Evolutionary conservation across 495 filamentous ascomycete genomes (phyloP).

Genomic region (Lentithecium fluviatile): DNA sequence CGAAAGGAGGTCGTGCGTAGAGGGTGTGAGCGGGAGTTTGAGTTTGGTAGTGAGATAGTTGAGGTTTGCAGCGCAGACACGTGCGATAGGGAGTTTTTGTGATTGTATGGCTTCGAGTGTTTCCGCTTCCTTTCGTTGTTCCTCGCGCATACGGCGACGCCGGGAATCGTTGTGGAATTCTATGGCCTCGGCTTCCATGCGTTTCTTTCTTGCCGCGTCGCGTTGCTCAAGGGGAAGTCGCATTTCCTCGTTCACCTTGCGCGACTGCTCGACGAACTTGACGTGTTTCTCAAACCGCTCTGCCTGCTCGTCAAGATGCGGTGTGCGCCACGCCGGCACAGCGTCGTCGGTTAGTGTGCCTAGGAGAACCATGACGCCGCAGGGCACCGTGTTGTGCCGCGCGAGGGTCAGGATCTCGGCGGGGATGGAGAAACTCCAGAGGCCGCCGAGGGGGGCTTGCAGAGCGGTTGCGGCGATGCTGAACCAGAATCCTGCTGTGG

Average conservation of each 20-base stretch:
- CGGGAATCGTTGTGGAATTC: slow-evolving; percentile 28
- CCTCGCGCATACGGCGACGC: slow-evolving; percentile 17
- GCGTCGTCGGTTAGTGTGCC: slow-evolving; percentile 50
- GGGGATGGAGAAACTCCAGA: slow-evolving; percentile 63
- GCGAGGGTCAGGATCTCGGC: slow-evolving; percentile 53
- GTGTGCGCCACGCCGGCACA: slow-evolving; percentile 59
- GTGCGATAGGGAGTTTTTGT: slow-evolving; percentile 53
- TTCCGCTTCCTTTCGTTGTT: slow-evolving; percentile 48
- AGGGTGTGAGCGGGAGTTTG: slow-evolving; percentile 34
- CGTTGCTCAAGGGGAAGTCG: slow-evolving; percentile 48
- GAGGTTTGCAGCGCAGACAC: slow-evolving; percentile 52
- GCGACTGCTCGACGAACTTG: slow-evolving; percentile 47
- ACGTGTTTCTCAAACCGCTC: slow-evolving; percentile 37
- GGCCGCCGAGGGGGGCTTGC: slow-evolving; percentile 50
- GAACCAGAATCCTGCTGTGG: slow-evolving; percentile 57
- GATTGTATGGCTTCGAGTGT: slow-evolving; percentile 56
- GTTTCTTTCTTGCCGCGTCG: slow-evolving; percentile 44
- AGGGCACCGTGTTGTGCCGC: slow-evolving; percentile 56
- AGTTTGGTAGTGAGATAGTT: slow-evolving; percentile 48
- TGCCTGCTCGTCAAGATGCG: slow-evolving; percentile 42
- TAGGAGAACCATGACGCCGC: slow-evolving; percentile 60
- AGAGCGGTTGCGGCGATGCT: slow-evolving; percentile 55
- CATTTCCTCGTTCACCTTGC: slow-evolving; percentile 49
- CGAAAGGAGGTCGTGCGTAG: slow-evolving; percentile 48
- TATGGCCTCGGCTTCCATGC: slow-evolving; percentile 41